These are phyloP conservation scores for Melampsora americana DNA, from an alignment of 1,284 basidiomycete genomes.

Conservation along the genomic window DNA sequence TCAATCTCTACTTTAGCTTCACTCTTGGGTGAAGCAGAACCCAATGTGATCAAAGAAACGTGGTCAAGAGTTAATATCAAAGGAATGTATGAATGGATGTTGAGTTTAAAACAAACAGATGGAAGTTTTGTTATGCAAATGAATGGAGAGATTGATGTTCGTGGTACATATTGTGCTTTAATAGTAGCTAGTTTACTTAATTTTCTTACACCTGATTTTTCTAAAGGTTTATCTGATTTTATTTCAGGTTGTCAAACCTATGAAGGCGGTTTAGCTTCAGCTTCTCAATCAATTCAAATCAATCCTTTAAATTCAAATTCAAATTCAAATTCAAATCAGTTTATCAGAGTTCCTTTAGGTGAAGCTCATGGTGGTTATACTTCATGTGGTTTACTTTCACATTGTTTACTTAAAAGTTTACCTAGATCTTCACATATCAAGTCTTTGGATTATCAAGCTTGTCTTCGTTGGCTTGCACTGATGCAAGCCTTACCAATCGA, in stretches of 20 bases:
- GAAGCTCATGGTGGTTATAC: conserved; percentile 99
- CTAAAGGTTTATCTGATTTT: conserved; percentile 59
- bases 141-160: conserved; percentile 87
- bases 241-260: conserved; percentile 84
- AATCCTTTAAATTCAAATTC: conserved; percentile 47
- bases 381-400: conserved; percentile 81
- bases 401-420: conserved; percentile 61
- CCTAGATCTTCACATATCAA: conserved; percentile 21
- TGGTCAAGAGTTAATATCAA: conserved; percentile 79
- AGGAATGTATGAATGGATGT: conserved; percentile 80
- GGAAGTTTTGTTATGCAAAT: conserved; percentile 88
- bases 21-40: conserved; percentile 49
- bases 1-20: conserved; percentile 52
- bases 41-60: conserved; percentile 56
- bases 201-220: conserved; percentile 80
- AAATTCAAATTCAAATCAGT: conserved; percentile 49
- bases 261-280: conserved; percentile 89
- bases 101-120: conserved; percentile 87
- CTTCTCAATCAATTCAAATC: conserved; percentile 65
- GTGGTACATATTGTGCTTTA: conserved; percentile 73
- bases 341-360: conserved; percentile 64
- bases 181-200: conserved; percentile 70
- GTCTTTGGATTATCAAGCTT: conserved; percentile 22
- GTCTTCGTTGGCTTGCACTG: conserved; percentile 23
- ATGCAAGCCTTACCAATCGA: conserved; percentile 81